Percentiles rank a stretch among this genome's conserved stretches.
Evolutionary conservation across 2,329 filamentous ascomycete genomes (phyloP).

Genomic region (Exophiala xenobiotica): DNA sequence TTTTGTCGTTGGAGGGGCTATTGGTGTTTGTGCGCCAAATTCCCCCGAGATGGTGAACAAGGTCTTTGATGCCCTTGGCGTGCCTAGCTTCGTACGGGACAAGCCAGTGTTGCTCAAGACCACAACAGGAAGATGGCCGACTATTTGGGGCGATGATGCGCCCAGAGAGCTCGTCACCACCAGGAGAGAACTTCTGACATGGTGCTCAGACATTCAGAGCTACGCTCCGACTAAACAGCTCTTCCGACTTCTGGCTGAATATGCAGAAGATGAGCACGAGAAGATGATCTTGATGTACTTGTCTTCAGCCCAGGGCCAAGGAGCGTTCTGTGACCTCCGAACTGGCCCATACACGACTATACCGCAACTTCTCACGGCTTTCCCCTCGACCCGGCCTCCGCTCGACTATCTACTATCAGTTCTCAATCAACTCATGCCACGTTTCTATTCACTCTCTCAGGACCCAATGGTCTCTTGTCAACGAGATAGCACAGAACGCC

Average conservation of each 20-base stretch:
- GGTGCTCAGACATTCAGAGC: conserved; percentile 92
- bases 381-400: conserved; percentile 86
- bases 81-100: conserved; percentile 80
- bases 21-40: conserved; percentile 90
- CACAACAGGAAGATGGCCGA: conserved; percentile 83
- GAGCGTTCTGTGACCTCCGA: conserved; percentile 88
- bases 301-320: conserved; percentile 85
- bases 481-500: conserved; percentile 68
- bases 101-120: conserved; percentile 80
- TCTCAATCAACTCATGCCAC: conserved; percentile 87
- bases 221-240: conserved; percentile 87
- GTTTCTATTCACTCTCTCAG: conserved; percentile 97
- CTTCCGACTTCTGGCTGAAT: conserved; percentile 80
- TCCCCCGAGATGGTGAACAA: conserved; percentile 74
- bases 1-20: conserved; percentile 94
- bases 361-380: conserved; percentile 82
- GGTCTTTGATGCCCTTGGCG: conserved; percentile 74
- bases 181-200: conserved; percentile 85
- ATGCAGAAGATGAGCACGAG: conserved; percentile 76
- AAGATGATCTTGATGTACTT: conserved; percentile 85
- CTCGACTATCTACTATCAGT: conserved; percentile 77
- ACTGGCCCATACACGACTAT: conserved; percentile 85
- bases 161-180: conserved; percentile 85
- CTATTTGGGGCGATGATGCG: conserved; percentile 92
- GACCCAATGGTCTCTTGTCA: conserved; percentile 80